Evolutionary conservation across 2,329 filamentous ascomycete species (phyloP), one percentile per base, ranked within the genome.

Genomic region (Xylaria polymorpha): DNA sequence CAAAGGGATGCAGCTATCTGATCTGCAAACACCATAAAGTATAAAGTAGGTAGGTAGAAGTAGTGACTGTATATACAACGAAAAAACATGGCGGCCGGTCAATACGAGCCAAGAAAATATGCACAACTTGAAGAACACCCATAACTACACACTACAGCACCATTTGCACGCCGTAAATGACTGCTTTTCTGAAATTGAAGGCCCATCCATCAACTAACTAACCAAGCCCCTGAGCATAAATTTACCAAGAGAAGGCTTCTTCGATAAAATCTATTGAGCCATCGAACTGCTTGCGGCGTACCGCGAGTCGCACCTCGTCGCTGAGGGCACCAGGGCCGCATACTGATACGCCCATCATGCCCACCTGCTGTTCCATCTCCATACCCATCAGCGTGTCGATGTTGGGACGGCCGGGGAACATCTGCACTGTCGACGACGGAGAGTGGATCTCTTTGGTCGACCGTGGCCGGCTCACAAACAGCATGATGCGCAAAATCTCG

Each of bases 361-460:
- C 92, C 58, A 94, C 83, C 75, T 92, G 91, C 75, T 88, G 86
- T 81, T 92, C 89, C 83, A 93, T 90, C 83, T 94, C 92, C 75
- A 90, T 88, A 64, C 90, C 86, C 68, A 94, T 83, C 18, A 94
- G 83, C 0, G 91, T 91, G 72, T 90, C 87, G 61, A 93, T 89
- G 78, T 94, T 93, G 20, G 91, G 91, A 74, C 91, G 85, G 18
- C 92, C 92, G 4, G 92, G 92, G 84, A 94, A 94, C 92, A 94
- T 94, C 79, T 94, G 92, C 14, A 95, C 92, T 20, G 90, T 93
- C 0, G 90, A 87, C 43, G 88, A 91, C 2, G 92, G 92, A 74
- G 89, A 92, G 83, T 93, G 91, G 63, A 94, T 94, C 80, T 94
- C 92, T 83, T 93, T 94, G 55, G 90, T 93, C 57, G 89, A 92